Base-by-base conservation (phyloP, 2,329 filamentous ascomycete species). In the Phaeosphaeriaceae sp. region DNA sequence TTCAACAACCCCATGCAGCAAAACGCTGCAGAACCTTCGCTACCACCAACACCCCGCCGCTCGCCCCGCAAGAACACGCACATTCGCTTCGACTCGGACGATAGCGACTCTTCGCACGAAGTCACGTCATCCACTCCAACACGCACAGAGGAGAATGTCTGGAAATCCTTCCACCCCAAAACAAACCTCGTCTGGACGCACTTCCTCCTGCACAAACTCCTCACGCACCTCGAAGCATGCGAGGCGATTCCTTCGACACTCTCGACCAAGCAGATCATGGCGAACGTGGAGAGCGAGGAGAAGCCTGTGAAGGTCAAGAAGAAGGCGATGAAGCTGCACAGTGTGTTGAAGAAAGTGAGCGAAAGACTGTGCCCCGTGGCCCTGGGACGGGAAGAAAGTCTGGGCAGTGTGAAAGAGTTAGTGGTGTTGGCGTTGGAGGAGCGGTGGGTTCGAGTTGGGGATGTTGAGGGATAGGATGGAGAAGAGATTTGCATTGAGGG, bases 131-230 rank as follows among this genome's bases (percentile, higher is more conserved):
- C 11, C 46, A 24, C 21, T 13, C 25, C 17, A 47, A 48, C 5
- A 45, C 48, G 4, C 50, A 61, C 15, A 41, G 22, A 20, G 13
- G 44, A 53, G 4, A 25, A 65, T 53, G 48, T 68, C 44, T 89
- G 87, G 86, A 72, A 77, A 11, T 73, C 79, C 27, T 89, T 84
- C 69, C 81, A 84, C 41, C 86, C 88, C 2, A 80, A 81, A 54
- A 88, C 87, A 2, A 90, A 89, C 63, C 78, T 88, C 15, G 78
- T 89, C 15, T 90, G 88, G 88, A 74, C 88, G 21, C 83, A 87
- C 50, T 88, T 88, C 67, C 74, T 90, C 4, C 79, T 89, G 13
- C 80, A 83, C 57, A 84, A 84, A 62, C 78, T 90, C 0, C 73
- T 88, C 22, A 68, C 75, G 46, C 74, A 81, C 52, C 57, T 82